Base-by-base conservation (phyloP, 768 basidiomycete genomes). In the Phylloporus scabripes region DNA sequence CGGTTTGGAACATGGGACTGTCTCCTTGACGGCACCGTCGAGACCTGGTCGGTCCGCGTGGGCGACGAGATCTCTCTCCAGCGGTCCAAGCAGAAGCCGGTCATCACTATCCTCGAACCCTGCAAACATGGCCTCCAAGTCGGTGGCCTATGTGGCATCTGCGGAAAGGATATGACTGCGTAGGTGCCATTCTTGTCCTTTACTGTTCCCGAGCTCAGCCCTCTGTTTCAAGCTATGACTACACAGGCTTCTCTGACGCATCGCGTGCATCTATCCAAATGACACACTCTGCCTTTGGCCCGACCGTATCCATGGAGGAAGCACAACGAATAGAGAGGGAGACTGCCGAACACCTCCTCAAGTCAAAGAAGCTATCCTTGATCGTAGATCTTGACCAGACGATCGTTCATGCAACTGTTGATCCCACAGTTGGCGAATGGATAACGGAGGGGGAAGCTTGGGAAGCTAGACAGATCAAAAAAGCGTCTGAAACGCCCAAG, bases 361-460 rank as follows among this genome's bases (percentile, higher is more conserved):
- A 78, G 48, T 72, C 79, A 5, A 79, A 83, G 46, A 92, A 84
- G 65, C 82, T 99, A 28, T 92, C 90, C 29, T 83, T 99, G 43
- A 97, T 99, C 57, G 95, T 99, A 59, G 96, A 99, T 73, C 80
- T 99, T 29, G 96, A 99, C 70, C 96, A 99, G 67, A 99, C 96
- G 11, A 93, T 98, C 64, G 91, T 99, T 4, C 96, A 99, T 62
- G 95, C 96, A 7, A 97, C 95, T 0, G 94, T 97, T 21, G 96
- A 99, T 69, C 95, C 96, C 5, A 98, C 96, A 0, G 92, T 98
- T 1, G 94, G 92, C 28, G 95, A 97, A 65, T 98, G 96, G 96
- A 89, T 96, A 60, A 65, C 77, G 2, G 91, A 92, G 56, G 89
- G 89, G 18, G 82, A 85, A 61, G 79, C 78, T 38, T 92, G 87